Conservation (phyloP, 495 filamentous ascomycete genomes). For the Xylaria nigripes region DNA sequence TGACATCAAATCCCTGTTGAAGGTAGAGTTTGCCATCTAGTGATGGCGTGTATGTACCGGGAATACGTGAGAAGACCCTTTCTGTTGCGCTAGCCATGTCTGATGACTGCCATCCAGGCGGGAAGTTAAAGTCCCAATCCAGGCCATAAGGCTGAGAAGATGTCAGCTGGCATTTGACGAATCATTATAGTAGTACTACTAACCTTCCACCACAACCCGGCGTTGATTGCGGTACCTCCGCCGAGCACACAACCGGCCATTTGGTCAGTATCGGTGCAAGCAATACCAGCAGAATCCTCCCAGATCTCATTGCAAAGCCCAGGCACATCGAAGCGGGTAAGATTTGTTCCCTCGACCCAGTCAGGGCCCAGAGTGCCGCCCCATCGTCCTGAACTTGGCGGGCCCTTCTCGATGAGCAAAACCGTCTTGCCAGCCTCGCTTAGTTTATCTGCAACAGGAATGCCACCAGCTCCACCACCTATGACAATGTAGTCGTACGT, state of each 20-base stretch:
- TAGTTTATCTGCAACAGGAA: conserved; percentile 57
- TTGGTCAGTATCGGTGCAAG: conserved; percentile 60
- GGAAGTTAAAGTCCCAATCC: conserved; percentile 71
- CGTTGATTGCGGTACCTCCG: conserved; percentile 69
- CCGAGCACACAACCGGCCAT: conserved; percentile 74
- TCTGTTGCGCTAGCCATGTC: conserved; percentile 52
- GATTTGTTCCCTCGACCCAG: conserved; percentile 55
- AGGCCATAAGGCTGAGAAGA: conserved; percentile 29
- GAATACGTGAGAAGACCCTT: conserved; percentile 59
- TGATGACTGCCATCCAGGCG: conserved; percentile 58
- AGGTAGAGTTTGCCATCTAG: conserved; percentile 60
- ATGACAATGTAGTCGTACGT: conserved; percentile 63
- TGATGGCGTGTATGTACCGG: conserved; percentile 60
- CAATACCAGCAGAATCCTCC: conserved; percentile 52
- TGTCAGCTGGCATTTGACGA: not conserved
- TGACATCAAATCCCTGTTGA: conserved; percentile 55
- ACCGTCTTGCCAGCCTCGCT: conserved; percentile 56
- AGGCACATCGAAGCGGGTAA: conserved; percentile 74
- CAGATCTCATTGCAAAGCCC: conserved; percentile 68
- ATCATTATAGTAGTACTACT: conserved; percentile 9
- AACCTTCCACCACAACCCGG: conserved; percentile 49
- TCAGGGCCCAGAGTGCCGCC: conserved; percentile 51
- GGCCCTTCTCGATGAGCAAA: conserved; percentile 59
- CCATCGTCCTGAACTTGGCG: conserved; percentile 49
- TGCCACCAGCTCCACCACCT: conserved; percentile 57